Evolutionary conservation across 108 stramenopile species (phyloP), one percentile per base, ranked within the genome.

Genomic region (Skeletonema costatum): DNA sequence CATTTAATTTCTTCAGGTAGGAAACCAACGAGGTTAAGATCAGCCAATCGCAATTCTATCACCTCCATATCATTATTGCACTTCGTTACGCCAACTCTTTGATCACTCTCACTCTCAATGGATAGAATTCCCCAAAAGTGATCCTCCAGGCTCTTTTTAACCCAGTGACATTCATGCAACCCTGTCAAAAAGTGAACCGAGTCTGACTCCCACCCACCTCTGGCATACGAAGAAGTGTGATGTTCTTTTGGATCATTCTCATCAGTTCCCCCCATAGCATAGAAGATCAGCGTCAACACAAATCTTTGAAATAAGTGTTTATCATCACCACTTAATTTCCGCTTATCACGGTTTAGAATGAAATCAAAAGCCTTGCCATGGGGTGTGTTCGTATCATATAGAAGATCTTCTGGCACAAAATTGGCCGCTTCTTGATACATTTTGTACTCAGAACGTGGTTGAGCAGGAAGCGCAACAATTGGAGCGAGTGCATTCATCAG

Each of bases 81-180:
- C 70, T 75, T 71, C 9, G 75, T 81, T 17, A 81, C 62, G 51
- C 75, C 74, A 44, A 76, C 64, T 35, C 64, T 70, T 32, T 64
- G 66, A 64, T 75, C 74, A 31, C 32, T 53, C 32, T 56, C 74
- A 66, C 42, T 42, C 12, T 80, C 74, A 25, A 76, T 68, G 25
- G 39, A 60, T 33, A 79, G 44, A 35, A 79, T 44, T n/a, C 66
- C 71, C 78, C 78, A 79, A 67, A 79, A 79, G 31, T 70, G 66
- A 68, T 79, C 78, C 19, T 66, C 46, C 46, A 79, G 33, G 63
- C 78, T 76, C 46, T 77, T 82, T 36, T 73, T 77, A 19, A 77
- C 76, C 81, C 81, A 82, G 58, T 82, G 75, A 60, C 81, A 82
- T 77, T 82, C 81, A 77, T 82, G 75, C 59, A 82, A 60, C 21